Conservation (phyloP, 2,329 filamentous ascomycete species). For the Xylariaceae sp. region DNA sequence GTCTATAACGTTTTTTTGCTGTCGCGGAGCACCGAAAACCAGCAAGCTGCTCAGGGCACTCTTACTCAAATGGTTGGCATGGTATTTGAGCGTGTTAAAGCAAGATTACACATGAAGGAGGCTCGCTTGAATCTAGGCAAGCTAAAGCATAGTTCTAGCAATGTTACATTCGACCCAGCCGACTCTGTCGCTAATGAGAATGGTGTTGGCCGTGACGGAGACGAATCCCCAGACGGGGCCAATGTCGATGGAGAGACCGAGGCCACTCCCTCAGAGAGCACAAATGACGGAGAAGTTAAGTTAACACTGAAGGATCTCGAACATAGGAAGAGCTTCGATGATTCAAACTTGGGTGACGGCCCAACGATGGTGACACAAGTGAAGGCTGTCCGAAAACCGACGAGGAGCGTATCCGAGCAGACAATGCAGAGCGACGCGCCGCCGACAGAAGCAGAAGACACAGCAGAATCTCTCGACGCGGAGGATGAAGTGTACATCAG, state of each 20-base stretch:
- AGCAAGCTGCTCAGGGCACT: constrained; percentile 96
- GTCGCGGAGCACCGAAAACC: constrained; percentile 91
- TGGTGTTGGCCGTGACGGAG: constrained; percentile 37
- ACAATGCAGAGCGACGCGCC: constrained; percentile 58
- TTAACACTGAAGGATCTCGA: constrained; percentile 71
- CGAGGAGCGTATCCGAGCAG: constrained; percentile 59
- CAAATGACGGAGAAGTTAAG: constrained; percentile 54
- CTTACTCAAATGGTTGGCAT: constrained; percentile 98
- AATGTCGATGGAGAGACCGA: constrained; percentile 40
- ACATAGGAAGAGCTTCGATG: constrained; percentile 71
- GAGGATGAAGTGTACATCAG: constrained; percentile 97
- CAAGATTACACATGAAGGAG: constrained; percentile 85
- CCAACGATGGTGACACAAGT: constrained; percentile 71
- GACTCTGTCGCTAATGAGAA: constrained; percentile 43
- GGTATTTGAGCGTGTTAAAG: constrained; percentile 93
- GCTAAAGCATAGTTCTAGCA: constrained; percentile 59
- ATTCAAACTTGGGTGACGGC: constrained; percentile 69
- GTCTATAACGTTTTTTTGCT: constrained; percentile 99
- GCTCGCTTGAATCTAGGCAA: constrained; percentile 66
- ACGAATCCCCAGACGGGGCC: constrained; percentile 45
- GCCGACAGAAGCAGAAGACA: constrained; percentile 58
- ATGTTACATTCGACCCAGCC: constrained; percentile 56
- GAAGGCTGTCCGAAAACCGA: constrained; percentile 52
- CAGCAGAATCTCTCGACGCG: constrained; percentile 64
- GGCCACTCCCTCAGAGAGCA: constrained; percentile 32